Percentiles rank a stretch among this genome's conserved stretches.
Evolutionary conservation across 2,329 filamentous ascomycete genomes (phyloP).

Genomic region (Aspergillus floridensis): DNA sequence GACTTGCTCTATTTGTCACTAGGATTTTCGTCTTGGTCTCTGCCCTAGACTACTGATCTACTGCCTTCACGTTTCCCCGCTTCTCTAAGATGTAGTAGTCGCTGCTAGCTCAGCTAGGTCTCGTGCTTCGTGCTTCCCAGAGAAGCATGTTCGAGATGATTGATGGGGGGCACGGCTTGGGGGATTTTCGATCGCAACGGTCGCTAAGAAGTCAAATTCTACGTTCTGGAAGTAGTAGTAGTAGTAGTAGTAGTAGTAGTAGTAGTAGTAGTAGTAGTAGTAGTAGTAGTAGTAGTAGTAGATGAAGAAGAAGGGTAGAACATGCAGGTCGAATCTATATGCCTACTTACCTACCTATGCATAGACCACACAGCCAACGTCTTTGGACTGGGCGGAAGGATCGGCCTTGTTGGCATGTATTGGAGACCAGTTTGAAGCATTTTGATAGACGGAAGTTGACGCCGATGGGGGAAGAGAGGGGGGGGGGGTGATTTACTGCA

Average conservation of each 20-base stretch:
- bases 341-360: no score
- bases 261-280: no score
- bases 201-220: not conserved
- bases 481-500: not conserved
- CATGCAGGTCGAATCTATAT: not conserved
- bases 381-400: not conserved
- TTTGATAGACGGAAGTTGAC: not conserved
- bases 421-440: not conserved
- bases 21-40: no score
- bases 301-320: no score
- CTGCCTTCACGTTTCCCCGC: not conserved
- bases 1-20: no score
- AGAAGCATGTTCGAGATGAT: not conserved
- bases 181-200: not conserved
- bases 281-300: no score
- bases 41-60: no score
- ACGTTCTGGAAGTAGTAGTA: no score
- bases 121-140: not conserved
- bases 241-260: no score
- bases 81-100: not conserved
- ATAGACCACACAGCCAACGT: no score
- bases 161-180: not conserved
- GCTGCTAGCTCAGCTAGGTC: not conserved
- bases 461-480: not conserved
- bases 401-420: not conserved